These are phyloP conservation scores for Trametes punicea DNA, from an alignment of 768 basidiomycete genomes.

Conservation along the genomic window DNA sequence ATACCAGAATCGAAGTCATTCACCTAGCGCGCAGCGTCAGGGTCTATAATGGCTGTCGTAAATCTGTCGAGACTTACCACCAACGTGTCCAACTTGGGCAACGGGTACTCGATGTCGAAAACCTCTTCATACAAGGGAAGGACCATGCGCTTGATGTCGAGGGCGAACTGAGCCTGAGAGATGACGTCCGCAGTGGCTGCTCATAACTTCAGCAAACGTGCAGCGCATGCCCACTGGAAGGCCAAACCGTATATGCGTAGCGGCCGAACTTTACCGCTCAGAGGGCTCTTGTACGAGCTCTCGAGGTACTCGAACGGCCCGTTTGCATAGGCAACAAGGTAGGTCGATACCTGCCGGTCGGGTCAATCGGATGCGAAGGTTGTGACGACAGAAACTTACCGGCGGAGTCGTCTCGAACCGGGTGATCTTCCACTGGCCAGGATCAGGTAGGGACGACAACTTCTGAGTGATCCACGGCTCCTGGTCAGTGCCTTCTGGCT, in stretches of 20 bases:
- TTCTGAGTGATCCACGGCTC: conserved; percentile 30
- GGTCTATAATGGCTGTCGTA: background rate
- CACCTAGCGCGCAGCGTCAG: conserved; percentile 38
- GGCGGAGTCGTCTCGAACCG: conserved; percentile 78
- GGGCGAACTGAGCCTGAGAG: conserved; percentile 79
- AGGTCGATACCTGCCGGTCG: conserved; percentile 64
- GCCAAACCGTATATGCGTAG: conserved; percentile 74
- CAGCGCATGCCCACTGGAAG: background rate
- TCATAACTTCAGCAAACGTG: background rate
- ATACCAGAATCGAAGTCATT: conserved; percentile 78
- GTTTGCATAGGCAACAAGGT: conserved; percentile 87
- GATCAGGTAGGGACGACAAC: conserved; percentile 34
- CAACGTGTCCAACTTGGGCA: conserved; percentile 93
- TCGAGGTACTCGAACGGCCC: conserved; percentile 78
- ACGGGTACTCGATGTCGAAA: conserved; percentile 89
- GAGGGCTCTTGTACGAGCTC: conserved; percentile 71
- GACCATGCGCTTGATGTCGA: conserved; percentile 82
- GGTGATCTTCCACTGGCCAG: conserved; percentile 71
- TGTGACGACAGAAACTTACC: conserved; percentile 29
- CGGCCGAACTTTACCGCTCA: conserved; percentile 78
- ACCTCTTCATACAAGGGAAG: conserved; percentile 90
- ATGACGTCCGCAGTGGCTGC: conserved; percentile 80
- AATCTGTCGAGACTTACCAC: conserved; percentile 42
- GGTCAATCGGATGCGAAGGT: background rate
- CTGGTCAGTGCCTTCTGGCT: conserved; percentile 28